These are phyloP conservation scores for Dittrichia graveolens DNA, from an alignment of 129 eudicot species.

Conservation along the genomic window DNA sequence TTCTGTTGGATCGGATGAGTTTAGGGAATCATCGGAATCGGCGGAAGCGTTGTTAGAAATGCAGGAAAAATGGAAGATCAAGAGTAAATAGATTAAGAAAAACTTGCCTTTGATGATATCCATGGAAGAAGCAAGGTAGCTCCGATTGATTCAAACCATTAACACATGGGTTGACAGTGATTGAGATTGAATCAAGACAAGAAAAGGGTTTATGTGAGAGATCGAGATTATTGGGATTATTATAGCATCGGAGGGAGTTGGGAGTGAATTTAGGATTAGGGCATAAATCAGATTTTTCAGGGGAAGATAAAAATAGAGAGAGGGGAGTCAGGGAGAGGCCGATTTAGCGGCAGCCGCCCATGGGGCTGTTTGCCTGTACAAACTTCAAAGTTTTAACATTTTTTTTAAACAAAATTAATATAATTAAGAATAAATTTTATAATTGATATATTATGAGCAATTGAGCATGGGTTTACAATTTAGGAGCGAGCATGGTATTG, in stretches of 20 bases:
- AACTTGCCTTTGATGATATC: constrained; percentile 57
- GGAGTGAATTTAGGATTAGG: constrained; percentile 39
- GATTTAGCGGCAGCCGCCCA: constrained; percentile 33
- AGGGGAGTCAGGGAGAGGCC: constrained; percentile 21
- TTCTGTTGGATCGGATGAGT: constrained; percentile 26
- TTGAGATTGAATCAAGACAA: constrained; percentile 17
- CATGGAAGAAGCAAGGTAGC: constrained; percentile 35
- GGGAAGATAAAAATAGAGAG: constrained; percentile 22
- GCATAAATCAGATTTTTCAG: constrained; percentile 43
- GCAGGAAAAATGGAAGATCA: constrained; percentile 27
- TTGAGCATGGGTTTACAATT: too few species aligned
- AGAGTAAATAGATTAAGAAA: constrained; percentile 37
- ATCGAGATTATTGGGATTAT: constrained; percentile 7
- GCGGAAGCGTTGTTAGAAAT: constrained; percentile 35
- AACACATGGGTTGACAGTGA: constrained; percentile 6
- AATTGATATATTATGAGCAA: too few species aligned
- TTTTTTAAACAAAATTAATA: not conserved
- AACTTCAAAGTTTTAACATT: not conserved
- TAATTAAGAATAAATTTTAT: not conserved
- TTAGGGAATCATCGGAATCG: constrained; percentile 9
- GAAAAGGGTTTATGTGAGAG: not conserved
- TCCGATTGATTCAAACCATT: constrained; percentile 26
- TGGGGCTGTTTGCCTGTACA: constrained; percentile 21
- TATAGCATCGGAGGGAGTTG: not conserved
- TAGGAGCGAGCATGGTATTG: too few species aligned